These are phyloP conservation scores for Chalciporus pseudorubinellus DNA, from an alignment of 768 basidiomycete genomes.

Conservation along the genomic window DNA sequence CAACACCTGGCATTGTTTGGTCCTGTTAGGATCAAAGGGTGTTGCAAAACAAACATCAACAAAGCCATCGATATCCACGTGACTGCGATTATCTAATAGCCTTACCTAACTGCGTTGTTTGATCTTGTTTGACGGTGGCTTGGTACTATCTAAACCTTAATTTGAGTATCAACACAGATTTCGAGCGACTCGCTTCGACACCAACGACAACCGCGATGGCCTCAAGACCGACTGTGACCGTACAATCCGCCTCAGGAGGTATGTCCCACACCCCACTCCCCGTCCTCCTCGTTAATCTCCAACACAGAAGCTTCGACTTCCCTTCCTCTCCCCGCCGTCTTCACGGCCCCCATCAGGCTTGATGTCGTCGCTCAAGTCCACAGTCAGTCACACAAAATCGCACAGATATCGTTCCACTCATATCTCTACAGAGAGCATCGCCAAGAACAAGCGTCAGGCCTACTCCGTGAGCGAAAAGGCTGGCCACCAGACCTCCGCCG, in stretches of 20 bases:
- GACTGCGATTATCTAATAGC: no score
- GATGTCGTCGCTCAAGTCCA: conserved; percentile 98
- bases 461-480: conserved; percentile 97
- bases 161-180: conserved; percentile 1
- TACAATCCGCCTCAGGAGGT: conserved; percentile 78
- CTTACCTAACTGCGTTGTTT: conserved; percentile 6
- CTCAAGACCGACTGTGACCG: conserved; percentile 88
- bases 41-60: conserved; percentile 5
- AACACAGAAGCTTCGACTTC: conserved; percentile 77
- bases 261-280: conserved; percentile 18
- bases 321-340: conserved; percentile 90
- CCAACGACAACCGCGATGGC: conserved; percentile 58
- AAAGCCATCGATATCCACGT: neutral
- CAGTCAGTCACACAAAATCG: conserved; percentile 66
- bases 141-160: conserved; percentile 29
- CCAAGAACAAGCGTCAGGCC: conserved; percentile 96
- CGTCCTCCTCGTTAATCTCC: conserved; percentile 5
- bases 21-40: conserved; percentile 19
- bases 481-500: conserved; percentile 97
- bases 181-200: conserved; percentile 33
- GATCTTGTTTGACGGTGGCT: conserved; percentile 25
- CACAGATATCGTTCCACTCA: neutral
- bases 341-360: conserved; percentile 96
- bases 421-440: conserved; percentile 75
- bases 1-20: conserved; percentile 30